phyloP scores from a whole-genome alignment of 495 filamentous ascomycete species.

The Penicillium pancosmium region DNA sequence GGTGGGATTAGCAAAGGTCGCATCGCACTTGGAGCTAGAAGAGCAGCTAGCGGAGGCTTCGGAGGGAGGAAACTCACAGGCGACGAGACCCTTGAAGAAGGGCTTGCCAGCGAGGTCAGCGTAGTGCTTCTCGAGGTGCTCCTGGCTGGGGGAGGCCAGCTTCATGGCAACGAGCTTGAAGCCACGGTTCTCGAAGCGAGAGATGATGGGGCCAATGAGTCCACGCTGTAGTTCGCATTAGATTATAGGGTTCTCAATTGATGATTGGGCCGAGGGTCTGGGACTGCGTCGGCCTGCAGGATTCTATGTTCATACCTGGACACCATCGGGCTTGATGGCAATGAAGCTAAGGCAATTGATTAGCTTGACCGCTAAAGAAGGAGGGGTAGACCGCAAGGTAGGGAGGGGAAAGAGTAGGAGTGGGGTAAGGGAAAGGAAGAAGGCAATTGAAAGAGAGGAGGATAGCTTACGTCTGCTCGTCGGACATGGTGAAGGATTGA shows the following conservation, averaged over 20 bases:
- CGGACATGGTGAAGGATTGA: constrained; percentile 69
- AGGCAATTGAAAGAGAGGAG: constrained; percentile 1
- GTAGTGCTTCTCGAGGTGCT: constrained; percentile 98
- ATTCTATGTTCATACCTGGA: constrained; percentile 71
- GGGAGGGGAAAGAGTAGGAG: constrained; percentile 25
- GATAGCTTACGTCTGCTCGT: constrained; percentile 88
- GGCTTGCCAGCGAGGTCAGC: constrained; percentile 87
- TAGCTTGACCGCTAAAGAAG: constrained; percentile 46
- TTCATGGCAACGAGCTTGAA: constrained; percentile 99
- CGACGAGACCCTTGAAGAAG: constrained; percentile 92
- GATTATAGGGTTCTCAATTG: constrained; percentile 22
- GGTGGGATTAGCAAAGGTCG: constrained; percentile 14
- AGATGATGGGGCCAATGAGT: constrained; percentile 94
- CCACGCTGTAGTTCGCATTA: constrained; percentile 68
- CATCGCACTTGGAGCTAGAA: not conserved
- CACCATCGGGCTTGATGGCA: constrained; percentile 98
- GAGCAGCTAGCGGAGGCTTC: constrained; percentile 2
- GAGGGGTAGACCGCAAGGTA: constrained; percentile 29
- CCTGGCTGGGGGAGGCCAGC: constrained; percentile 81
- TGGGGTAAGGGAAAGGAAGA: constrained; percentile 10
- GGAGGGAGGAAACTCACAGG: constrained; percentile 60
- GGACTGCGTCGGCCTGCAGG: not conserved
- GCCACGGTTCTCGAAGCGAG: constrained; percentile 93
- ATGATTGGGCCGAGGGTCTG: constrained; percentile 9
- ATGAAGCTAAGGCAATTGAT: constrained; percentile 76